Evolutionary conservation across 129 eudicot species (phyloP).

Genomic region (Saposhnikovia divaricata): DNA sequence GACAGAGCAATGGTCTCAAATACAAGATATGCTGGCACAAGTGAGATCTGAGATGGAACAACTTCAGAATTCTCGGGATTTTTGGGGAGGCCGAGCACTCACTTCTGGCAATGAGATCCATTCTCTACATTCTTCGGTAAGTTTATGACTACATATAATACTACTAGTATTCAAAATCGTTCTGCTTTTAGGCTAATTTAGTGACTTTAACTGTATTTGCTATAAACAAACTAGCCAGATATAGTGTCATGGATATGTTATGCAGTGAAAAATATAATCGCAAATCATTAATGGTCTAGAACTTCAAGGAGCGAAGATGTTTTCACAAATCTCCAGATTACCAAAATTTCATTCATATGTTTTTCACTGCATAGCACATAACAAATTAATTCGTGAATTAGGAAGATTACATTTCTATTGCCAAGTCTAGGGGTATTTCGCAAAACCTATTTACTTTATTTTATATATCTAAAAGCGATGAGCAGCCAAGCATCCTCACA

Average conservation of each 20-base stretch:
- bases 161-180: background rate
- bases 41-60: conserved; percentile 55
- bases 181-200: background rate
- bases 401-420: too few relatives aligned
- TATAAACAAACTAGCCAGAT: background rate
- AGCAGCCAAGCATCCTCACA: background rate
- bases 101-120: conserved; percentile 29
- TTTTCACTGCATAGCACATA: too few relatives aligned
- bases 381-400: too few relatives aligned
- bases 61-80: conserved; percentile 46
- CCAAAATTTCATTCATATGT: too few relatives aligned
- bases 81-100: conserved; percentile 47
- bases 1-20: conserved; percentile 70
- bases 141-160: background rate
- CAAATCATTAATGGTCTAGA: too few relatives aligned
- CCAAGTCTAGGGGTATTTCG: too few relatives aligned
- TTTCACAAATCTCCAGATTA: too few relatives aligned
- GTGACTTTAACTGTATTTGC: background rate
- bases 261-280: too few relatives aligned
- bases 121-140: conserved; percentile 28
- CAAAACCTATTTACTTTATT: too few relatives aligned
- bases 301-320: too few relatives aligned
- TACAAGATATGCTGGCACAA: conserved; percentile 56
- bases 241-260: background rate
- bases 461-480: too few relatives aligned